Evolutionary conservation across 2,329 filamentous ascomycete genomes (phyloP), one percentile per base, ranked within the genome.

Genomic region (Colletotrichum tofieldiae): DNA sequence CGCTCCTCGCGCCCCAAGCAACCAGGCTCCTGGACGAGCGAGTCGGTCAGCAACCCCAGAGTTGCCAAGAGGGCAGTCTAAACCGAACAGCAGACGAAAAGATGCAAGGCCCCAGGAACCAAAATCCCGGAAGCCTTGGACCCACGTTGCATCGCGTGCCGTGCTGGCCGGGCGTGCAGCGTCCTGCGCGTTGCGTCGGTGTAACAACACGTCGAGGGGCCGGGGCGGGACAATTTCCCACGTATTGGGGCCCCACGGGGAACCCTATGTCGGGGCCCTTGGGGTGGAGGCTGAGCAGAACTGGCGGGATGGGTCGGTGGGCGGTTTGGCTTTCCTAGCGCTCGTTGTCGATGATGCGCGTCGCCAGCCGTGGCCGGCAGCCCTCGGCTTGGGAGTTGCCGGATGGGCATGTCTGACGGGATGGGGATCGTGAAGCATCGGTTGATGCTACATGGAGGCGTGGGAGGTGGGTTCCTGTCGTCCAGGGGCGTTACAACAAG

Each of bases 141-240:
- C 18, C 26, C 43, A 26, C 18, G 5, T 52, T 52, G 47, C 14
- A n/a, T 35, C 35, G 60, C 32, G 35, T 63, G 55, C 56, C 45
- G 35, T 26, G 20, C 12, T 26, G 41, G 11, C 55, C 37, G 55
- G 20, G 23, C 23, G 52, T 26, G 37, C n/a, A 39, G 62, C 45
- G n/a, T 12, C 12, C 29, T 32, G 16, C 26, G 51, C 26, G 64
- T 71, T 39, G 58, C 58, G 64, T 71, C 64, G 68, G 68, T 71
- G 68, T 67, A 63, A 71, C 64, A 58, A 62, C 7, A 45, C 39
- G 35, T 71, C 68, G 68, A 67, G 56, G 43, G 49, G 47, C 26
- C 20, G 65, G 65, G 23, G 43, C 62, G 63, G 55, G 47, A 55
- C 32, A 39, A 62, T 62, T 62, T 62, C 59, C 59, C 59, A 62